A percentile compares a stretch with the other conserved stretches of the same genome.
phyloP scores from a whole-genome alignment of 2,329 filamentous ascomycete genomes.

The Karstenula rhodostoma region DNA sequence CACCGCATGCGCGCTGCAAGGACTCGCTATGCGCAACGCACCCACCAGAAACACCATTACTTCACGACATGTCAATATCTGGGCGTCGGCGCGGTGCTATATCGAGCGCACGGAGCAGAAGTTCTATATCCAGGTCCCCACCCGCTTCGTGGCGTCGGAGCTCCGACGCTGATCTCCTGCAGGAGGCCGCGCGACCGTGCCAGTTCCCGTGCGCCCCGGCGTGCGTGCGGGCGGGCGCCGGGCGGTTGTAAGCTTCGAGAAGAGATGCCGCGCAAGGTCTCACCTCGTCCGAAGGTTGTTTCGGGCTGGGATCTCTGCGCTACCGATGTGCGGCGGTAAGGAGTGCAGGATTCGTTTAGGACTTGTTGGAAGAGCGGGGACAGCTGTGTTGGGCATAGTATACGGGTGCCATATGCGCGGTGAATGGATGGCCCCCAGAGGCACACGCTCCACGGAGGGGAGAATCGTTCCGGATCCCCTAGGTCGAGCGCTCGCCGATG shows the following conservation, averaged over 20 bases:
- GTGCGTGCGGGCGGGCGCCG: too few relatives aligned
- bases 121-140: too few relatives aligned
- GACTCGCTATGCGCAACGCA: not conserved
- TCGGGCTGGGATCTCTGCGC: not conserved
- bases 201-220: too few relatives aligned
- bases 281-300: not conserved
- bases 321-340: not conserved
- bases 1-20: not conserved
- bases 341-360: not conserved
- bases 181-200: not conserved
- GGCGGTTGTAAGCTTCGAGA: not conserved
- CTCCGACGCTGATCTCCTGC: not conserved
- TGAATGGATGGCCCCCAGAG: not conserved
- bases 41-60: not conserved
- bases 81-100: conserved; percentile 2
- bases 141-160: not conserved
- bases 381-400: not conserved
- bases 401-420: not conserved
- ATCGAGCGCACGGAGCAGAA: not conserved
- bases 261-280: not conserved
- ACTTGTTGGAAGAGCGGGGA: not conserved
- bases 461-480: not conserved
- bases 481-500: not conserved
- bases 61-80: not conserved
- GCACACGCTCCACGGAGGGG: not conserved